Percentiles rank a stretch among this genome's conserved stretches.
Evolutionary conservation across 768 basidiomycete species (phyloP).

Genomic region (Tremella fuciformis): DNA sequence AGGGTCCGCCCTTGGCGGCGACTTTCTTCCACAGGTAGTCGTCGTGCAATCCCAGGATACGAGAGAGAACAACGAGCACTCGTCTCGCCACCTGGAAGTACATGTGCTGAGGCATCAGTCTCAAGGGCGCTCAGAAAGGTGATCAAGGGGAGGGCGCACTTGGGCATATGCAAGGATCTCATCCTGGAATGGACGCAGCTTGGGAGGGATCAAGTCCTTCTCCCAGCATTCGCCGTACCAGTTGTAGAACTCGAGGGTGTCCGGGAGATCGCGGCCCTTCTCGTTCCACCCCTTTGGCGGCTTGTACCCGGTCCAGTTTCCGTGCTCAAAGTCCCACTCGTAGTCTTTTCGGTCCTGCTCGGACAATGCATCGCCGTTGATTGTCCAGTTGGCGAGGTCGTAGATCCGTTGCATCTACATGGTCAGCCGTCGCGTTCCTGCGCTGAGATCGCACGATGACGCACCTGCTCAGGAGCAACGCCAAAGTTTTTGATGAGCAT

Average conservation of each 20-base stretch:
- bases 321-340: too few species aligned
- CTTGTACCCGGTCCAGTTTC: conserved; percentile 7
- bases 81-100: too few species aligned
- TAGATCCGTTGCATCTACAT: conserved; percentile 31
- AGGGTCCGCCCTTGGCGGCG: too few species aligned
- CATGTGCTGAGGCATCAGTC: too few species aligned
- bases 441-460: neutral
- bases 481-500: conserved; percentile 30
- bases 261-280: neutral
- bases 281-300: conserved; percentile 1
- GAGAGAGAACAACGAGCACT: too few species aligned
- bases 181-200: conserved; percentile 22
- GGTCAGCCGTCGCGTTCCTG: neutral
- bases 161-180: conserved; percentile 29
- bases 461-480: conserved; percentile 25
- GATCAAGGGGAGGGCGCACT: too few species aligned
- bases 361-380: conserved; percentile 21
- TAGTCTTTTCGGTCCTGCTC: conserved; percentile 28
- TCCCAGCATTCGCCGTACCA: conserved; percentile 1
- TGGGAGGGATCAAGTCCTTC: conserved; percentile 15
- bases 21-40: too few species aligned
- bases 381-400: conserved; percentile 30
- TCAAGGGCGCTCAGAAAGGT: too few species aligned
- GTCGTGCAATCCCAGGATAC: too few species aligned
- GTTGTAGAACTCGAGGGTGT: too few species aligned